Base-by-base conservation (phyloP, 495 filamentous ascomycete species). In the Hypoxylon rickii region DNA sequence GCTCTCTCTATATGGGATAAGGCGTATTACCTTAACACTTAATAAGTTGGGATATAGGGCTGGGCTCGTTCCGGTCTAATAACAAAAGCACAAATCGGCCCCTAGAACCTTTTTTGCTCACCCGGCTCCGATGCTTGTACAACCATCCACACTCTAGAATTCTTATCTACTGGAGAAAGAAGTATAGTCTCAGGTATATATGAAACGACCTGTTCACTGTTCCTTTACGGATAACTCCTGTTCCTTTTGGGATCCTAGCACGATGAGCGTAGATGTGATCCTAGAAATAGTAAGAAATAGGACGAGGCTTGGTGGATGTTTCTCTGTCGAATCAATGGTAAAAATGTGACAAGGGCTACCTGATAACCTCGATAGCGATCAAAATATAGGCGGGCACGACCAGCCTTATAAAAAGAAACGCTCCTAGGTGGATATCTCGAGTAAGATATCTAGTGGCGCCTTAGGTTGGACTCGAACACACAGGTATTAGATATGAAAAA, bases 31-130 rank as follows among this genome's bases (percentile, higher is more conserved):
- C 19, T 38, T n/a, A 20, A 26, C 20, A 36, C 2, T 2, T 15
- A 18, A 15, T 11, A 47, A n/a, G n/a, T n/a, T n/a, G n/a, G n/a
- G n/a, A n/a, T n/a, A n/a, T n/a, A 7, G 19, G 20, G 34, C 24
- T 16, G 32, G n/a, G 15, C 45, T 50, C 34, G 34, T 41, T 50
- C 31, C 34, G 21, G 22, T 29, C 46, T 32, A 20, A 32, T 21
- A 33, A 36, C 34, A 15, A 38, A 38, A 17, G 11, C 11, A 19
- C 29, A 46, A 36, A 31, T 46, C 34, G 11, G 44, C 22, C 44
- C 15, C 11, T 22, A n/a, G 21, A 36, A 50, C 36, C 34, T 50
- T 40, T 36, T 31, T 48, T 36, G 19, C 31, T 45, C 26, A 22
- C 24, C 36, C 44, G 29, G 15, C 31, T 7, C 32, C 5, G 20